These are phyloP conservation scores for Pseudogymnoascus sp. DNA, from an alignment of 2,329 filamentous ascomycete species.

Conservation along the genomic window DNA sequence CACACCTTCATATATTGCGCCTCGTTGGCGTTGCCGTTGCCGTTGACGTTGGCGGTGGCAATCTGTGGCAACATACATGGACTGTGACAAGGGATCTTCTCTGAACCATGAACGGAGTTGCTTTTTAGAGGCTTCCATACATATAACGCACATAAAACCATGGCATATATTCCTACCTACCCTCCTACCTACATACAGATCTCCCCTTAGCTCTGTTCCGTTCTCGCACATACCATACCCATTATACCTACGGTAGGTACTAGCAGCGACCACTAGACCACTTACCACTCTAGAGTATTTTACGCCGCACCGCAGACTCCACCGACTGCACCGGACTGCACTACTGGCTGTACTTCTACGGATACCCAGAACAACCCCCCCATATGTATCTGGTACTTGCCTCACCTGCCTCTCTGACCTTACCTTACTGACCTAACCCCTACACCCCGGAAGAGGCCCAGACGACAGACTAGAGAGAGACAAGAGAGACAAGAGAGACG, in stretches of 20 bases:
- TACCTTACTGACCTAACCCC: background rate
- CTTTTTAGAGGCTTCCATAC: background rate
- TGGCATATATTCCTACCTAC: background rate
- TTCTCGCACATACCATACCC: background rate
- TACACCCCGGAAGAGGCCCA: constrained; percentile 4
- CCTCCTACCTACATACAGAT: background rate
- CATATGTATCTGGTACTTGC: background rate
- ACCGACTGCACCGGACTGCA: background rate
- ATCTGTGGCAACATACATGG: background rate
- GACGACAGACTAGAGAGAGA: background rate
- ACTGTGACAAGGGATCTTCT: background rate
- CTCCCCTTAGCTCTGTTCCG: background rate
- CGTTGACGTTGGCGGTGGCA: background rate
- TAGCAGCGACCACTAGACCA: too few species aligned
- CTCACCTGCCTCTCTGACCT: background rate
- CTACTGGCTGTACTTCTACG: background rate
- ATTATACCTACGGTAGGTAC: background rate
- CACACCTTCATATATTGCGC: background rate
- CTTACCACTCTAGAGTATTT: background rate
- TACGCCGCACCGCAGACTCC: background rate
- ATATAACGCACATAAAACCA: background rate
- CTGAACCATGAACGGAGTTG: background rate
- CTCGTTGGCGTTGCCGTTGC: background rate
- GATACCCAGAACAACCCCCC: background rate
- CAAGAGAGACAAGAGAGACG: background rate